Base-by-base conservation (phyloP, 345 rosid species). In the Moringa oleifera region DNA sequence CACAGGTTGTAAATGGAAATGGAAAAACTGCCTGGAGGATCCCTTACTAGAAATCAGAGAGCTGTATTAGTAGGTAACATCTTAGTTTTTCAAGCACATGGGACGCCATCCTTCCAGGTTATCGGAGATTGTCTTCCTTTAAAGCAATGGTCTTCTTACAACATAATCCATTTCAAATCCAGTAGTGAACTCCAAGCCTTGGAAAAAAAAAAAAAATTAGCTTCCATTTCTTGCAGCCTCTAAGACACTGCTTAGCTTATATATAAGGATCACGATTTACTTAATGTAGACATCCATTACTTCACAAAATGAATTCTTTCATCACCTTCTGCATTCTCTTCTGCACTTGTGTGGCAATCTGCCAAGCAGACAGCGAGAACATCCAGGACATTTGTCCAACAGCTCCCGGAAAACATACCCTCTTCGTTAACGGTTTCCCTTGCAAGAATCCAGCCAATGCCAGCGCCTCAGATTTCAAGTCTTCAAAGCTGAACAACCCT, bases 311-410 rank as follows among this genome's bases (percentile, higher is more conserved):
- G 89, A 78, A 73, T 31, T n/a, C 58, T 28, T 37, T 24, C 22
- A 12, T 68, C 46, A 41, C 70, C 53, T 25, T 58, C 53, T 75
- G 62, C 72, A 31, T 68, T 24, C 1, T 68, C 55, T 23, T 71
- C 57, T 72, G 58, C 64, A 20, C 57, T 68, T 73, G 59, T 68
- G 56, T 69, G 61, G 18, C 37, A 5, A 19, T 55, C 68, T 74
- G 78, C 71, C 64, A 47, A 0, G 75, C 85, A 19, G 95, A 87
- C 25, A n/a, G 24, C 0, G 84, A 63, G 57, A 85, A 79, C 61
- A 68, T 92, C 62, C 85, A 75, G 58, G 98, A 89, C 66, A 54
- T 52, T 23, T 92, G 98, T 69, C 97, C 98, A 0, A 72, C 95
- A 0, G 75, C 75, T 53, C 64, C 73, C 2, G 62, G 62, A 23